Evolutionary conservation across 192 early-diverging fungal species (phyloP).

Genomic region (Piromyces finnis): DNA sequence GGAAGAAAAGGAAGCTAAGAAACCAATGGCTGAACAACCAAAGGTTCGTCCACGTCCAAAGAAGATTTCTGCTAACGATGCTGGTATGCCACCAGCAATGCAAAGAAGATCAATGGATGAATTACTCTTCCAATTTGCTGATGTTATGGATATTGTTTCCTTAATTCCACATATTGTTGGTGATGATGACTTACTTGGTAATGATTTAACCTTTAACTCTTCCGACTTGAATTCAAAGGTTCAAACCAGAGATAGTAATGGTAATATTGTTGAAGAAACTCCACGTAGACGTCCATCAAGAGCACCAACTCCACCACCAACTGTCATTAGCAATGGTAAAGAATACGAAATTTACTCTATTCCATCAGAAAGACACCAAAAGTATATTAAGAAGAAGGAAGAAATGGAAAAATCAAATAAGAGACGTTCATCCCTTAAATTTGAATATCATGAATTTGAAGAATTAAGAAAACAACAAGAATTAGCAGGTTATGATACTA

Average conservation of each 20-base stretch:
- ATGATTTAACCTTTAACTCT: background rate
- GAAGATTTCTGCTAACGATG: background rate
- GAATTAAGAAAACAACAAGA: background rate
- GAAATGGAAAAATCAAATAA: background rate
- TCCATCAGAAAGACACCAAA: background rate
- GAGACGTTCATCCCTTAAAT: background rate
- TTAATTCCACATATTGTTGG: background rate
- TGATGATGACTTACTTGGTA: background rate
- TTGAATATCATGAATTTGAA: background rate
- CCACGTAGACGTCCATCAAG: background rate
- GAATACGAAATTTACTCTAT: background rate
- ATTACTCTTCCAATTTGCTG: background rate
- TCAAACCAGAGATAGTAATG: background rate
- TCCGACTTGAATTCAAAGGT: background rate
- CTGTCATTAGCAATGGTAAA: background rate
- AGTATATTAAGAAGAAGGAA: background rate
- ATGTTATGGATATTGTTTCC: background rate
- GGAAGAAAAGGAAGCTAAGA: background rate
- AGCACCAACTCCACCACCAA: background rate
- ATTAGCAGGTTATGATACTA: background rate
- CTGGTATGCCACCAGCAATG: background rate
- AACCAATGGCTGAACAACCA: background rate
- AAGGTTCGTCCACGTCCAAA: background rate
- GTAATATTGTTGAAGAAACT: background rate
- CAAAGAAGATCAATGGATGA: background rate